These are phyloP conservation scores for Nothophytophthora sp. DNA, from an alignment of 352 stramenopile species.

Conservation along the genomic window DNA sequence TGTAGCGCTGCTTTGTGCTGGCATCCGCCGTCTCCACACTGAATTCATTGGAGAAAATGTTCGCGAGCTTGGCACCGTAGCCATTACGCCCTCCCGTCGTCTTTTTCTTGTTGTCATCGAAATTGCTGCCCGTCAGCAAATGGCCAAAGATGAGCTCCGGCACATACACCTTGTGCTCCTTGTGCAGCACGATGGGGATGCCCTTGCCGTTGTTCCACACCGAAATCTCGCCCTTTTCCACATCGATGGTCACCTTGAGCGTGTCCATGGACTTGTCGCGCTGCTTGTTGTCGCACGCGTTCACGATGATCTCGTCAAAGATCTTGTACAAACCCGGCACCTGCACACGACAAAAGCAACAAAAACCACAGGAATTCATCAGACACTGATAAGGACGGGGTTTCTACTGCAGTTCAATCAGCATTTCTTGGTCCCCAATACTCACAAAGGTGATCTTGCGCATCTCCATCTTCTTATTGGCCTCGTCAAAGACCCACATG, in stretches of 20 bases:
- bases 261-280: constrained; percentile 95
- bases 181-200: constrained; percentile 97
- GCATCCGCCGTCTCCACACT: constrained; percentile 97
- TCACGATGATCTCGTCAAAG: constrained; percentile 99
- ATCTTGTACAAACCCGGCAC: constrained; percentile 98
- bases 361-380: background rate
- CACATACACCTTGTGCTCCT: constrained; percentile 97
- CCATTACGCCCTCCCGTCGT: constrained; percentile 95
- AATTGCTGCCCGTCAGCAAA: constrained; percentile 98
- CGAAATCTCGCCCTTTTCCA: constrained; percentile 92
- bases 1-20: constrained; percentile 93
- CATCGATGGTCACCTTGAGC: constrained; percentile 95
- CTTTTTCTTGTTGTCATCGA: constrained; percentile 97
- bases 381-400: too few relatives aligned
- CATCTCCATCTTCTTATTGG: constrained; percentile 91
- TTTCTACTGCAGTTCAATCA: too few relatives aligned
- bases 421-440: background rate
- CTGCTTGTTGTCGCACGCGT: constrained; percentile 99
- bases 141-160: constrained; percentile 98
- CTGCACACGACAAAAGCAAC: constrained; percentile 23
- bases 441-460: constrained; percentile 92
- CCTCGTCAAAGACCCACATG: constrained; percentile 93
- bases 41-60: constrained; percentile 99
- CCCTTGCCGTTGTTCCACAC: constrained; percentile 98
- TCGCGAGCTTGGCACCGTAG: constrained; percentile 99